phyloP scores from a whole-genome alignment of 108 stramenopile genomes.

The Nitzschia putrida region DNA sequence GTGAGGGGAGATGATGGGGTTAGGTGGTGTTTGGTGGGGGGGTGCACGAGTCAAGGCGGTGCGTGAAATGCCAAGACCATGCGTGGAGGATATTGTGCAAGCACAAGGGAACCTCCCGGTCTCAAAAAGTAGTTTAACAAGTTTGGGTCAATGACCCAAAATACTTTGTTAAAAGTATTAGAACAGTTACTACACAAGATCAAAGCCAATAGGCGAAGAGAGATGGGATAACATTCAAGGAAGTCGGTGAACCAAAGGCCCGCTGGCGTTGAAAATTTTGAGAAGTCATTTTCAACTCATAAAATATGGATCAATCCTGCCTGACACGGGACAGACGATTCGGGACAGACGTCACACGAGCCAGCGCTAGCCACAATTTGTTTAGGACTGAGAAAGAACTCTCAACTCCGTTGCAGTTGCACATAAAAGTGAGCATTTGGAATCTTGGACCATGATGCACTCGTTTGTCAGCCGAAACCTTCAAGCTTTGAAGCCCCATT shows the following conservation, averaged over 20 bases:
- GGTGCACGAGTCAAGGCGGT: slow-evolving; percentile 75
- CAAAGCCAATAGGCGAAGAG: slow-evolving; percentile 85
- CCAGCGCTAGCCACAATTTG: too few relatives aligned
- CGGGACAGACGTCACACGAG: too few relatives aligned
- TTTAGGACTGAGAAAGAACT: too few relatives aligned
- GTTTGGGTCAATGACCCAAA: slow-evolving; percentile 43
- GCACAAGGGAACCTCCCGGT: slow-evolving; percentile 60
- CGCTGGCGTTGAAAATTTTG: not conserved
- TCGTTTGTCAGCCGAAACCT: too few relatives aligned
- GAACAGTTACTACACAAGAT: slow-evolving; percentile 87
- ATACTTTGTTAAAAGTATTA: slow-evolving; percentile 72
- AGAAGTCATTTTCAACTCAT: not conserved
- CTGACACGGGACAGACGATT: not conserved
- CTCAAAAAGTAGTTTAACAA: slow-evolving; percentile 78
- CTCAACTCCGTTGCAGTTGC: too few relatives aligned
- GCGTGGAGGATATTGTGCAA: slow-evolving; percentile 71
- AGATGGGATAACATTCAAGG: slow-evolving; percentile 26
- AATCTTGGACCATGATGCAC: too few relatives aligned
- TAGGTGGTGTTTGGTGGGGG: slow-evolving; percentile 45
- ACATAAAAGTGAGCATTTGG: too few relatives aligned
- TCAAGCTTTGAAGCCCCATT: too few relatives aligned
- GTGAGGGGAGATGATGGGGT: slow-evolving; percentile 11
- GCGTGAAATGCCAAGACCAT: slow-evolving; percentile 88
- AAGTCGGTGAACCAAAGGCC: not conserved
- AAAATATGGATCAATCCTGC: not conserved